phyloP scores from a whole-genome alignment of 2,329 filamentous ascomycete species.

The Fusarium foetens region DNA sequence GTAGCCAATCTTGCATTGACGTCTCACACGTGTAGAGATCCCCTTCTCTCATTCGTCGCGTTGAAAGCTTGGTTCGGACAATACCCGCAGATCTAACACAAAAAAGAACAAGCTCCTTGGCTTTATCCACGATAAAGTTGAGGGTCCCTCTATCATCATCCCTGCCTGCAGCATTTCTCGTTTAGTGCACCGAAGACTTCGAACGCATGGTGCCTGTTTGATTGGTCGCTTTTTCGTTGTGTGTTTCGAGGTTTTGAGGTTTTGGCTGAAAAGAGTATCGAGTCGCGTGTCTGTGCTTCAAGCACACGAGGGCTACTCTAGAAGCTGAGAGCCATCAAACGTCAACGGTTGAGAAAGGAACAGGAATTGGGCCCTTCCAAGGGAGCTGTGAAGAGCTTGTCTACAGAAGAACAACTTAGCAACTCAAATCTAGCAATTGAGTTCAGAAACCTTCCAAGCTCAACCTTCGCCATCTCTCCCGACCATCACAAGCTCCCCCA shows the following conservation, averaged over 20 bases:
- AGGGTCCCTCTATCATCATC: background rate
- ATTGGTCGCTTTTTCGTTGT: constrained; percentile 18
- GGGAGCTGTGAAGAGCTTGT: background rate
- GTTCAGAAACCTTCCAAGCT: background rate
- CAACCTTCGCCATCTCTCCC: background rate
- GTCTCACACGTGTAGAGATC: constrained; percentile 35
- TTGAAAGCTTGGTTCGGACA: constrained; percentile 4
- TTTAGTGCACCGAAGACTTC: constrained; percentile 21
- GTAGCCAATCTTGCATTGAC: constrained; percentile 40
- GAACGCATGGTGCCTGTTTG: constrained; percentile 11
- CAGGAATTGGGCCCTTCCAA: background rate
- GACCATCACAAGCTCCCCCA: background rate
- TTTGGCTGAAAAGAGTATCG: constrained; percentile 22
- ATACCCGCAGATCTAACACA: constrained; percentile 23
- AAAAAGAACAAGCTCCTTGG: constrained; percentile 20
- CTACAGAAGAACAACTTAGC: no score
- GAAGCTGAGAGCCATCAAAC: background rate
- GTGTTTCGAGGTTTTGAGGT: constrained; percentile 4
- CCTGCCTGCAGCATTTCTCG: constrained; percentile 10
- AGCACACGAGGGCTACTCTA: background rate
- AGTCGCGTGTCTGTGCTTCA: constrained; percentile 32
- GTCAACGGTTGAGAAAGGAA: background rate
- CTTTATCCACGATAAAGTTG: constrained; percentile 42
- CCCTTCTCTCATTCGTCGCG: constrained; percentile 7
- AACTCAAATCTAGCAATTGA: background rate